phyloP scores from a whole-genome alignment of 2,329 filamentous ascomycete genomes.

The Raffaelea arxii region DNA sequence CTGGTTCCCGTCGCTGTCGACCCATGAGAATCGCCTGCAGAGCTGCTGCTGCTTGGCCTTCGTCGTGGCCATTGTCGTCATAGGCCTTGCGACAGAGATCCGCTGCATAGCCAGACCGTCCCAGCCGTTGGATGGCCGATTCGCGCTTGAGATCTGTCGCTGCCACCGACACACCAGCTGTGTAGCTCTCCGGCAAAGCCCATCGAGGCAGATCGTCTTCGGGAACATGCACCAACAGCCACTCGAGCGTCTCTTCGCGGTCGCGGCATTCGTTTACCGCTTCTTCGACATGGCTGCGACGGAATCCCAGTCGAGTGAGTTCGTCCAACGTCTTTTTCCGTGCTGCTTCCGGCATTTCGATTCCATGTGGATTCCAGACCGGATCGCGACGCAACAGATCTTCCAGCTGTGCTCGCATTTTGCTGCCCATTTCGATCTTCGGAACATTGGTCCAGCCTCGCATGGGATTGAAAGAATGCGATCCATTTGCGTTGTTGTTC shows the following conservation, averaged over 20 bases:
- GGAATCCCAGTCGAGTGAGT: constrained; percentile 70
- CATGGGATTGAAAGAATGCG: constrained; percentile 34
- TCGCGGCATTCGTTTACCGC: constrained; percentile 82
- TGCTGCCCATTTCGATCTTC: constrained; percentile 86
- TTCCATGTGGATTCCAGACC: constrained; percentile 76
- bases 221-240: constrained; percentile 92
- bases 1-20: constrained; percentile 8
- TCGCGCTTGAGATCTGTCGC: constrained; percentile 74
- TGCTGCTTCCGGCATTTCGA: constrained; percentile 51
- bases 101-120: constrained; percentile 72
- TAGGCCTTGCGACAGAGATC: constrained; percentile 76
- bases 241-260: constrained; percentile 85
- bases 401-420: constrained; percentile 71
- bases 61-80: constrained; percentile 60
- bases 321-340: constrained; percentile 59
- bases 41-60: constrained; percentile 66
- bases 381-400: constrained; percentile 66
- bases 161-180: constrained; percentile 79
- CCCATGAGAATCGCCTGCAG: constrained; percentile 61
- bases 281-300: constrained; percentile 82
- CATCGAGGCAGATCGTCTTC: constrained; percentile 92
- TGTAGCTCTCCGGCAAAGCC: constrained; percentile 86
- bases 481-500: constrained; percentile 13
- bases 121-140: constrained; percentile 70
- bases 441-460: constrained; percentile 77